Evolutionary conservation across 768 basidiomycete species (phyloP).

Genomic region (Termitomyces sp.): DNA sequence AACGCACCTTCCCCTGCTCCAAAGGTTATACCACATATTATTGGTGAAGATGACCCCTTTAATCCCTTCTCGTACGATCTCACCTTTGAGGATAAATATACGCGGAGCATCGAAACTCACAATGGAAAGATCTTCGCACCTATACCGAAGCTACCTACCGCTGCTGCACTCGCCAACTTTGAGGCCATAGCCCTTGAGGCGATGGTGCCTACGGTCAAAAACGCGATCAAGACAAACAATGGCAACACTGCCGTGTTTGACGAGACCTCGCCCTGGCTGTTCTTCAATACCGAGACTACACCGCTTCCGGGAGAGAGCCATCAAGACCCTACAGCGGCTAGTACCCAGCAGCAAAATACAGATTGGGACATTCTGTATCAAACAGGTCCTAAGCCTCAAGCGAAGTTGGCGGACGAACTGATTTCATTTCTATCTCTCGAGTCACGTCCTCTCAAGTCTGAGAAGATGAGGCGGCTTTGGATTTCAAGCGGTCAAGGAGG

Average conservation of each 20-base stretch:
- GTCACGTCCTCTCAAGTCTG: not conserved
- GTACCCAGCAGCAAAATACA: no score
- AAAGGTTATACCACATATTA: not conserved
- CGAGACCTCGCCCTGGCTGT: not conserved
- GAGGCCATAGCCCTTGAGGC: not conserved
- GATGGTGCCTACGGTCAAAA: not conserved
- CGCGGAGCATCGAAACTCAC: not conserved
- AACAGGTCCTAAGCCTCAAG: not conserved
- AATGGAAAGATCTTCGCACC: conserved; percentile 1
- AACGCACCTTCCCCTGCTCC: not conserved
- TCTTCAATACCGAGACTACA: not conserved
- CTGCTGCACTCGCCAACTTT: conserved; percentile 1
- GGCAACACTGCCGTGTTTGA: not conserved
- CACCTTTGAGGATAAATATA: not conserved
- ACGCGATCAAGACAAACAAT: not conserved
- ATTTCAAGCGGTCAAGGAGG: not conserved
- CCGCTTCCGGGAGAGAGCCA: not conserved
- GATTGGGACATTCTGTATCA: not conserved
- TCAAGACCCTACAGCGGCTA: not conserved
- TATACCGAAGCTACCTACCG: not conserved
- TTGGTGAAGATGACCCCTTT: not conserved
- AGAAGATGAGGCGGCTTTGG: not conserved
- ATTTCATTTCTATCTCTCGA: not conserved
- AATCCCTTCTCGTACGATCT: conserved; percentile 1
- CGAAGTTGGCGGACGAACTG: not conserved